phyloP scores from a whole-genome alignment of 345 rosid genomes.

The Syzygium grande region DNA sequence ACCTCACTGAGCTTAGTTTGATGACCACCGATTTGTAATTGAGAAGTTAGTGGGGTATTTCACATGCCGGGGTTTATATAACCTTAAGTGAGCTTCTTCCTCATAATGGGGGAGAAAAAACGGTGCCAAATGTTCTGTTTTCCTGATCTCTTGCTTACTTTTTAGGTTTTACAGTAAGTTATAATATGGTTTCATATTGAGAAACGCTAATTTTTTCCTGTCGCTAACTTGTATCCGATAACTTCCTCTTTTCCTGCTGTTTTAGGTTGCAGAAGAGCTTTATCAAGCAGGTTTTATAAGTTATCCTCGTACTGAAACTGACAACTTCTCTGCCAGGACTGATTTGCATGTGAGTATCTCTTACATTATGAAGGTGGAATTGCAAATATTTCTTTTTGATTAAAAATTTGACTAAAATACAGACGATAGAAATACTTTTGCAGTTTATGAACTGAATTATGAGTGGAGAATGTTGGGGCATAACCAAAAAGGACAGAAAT shows the following conservation, averaged over 20 bases:
- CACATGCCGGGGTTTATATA: neutral
- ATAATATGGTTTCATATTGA: neutral
- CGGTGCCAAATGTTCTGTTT: neutral
- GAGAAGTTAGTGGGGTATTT: neutral
- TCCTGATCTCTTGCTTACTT: neutral
- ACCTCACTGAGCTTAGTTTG: neutral
- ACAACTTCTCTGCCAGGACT: constrained; percentile 76
- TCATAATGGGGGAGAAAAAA: neutral
- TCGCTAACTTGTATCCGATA: neutral
- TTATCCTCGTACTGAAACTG: constrained; percentile 99
- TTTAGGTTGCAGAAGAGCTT: constrained; percentile 93
- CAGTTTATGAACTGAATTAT: neutral
- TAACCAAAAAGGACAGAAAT: neutral
- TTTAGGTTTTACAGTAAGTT: neutral
- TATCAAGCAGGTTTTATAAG: constrained; percentile 96
- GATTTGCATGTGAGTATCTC: constrained; percentile 77
- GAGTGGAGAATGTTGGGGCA: neutral
- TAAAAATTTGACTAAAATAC: neutral
- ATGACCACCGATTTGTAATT: neutral
- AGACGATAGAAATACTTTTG: neutral
- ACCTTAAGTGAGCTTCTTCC: neutral
- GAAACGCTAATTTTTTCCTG: neutral
- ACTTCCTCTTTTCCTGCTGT: constrained; percentile 3
- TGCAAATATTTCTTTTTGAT: constrained; percentile 3
- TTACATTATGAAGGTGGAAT: neutral